phyloP scores from a whole-genome alignment of 768 basidiomycete species.

The Trametes cubensis region DNA sequence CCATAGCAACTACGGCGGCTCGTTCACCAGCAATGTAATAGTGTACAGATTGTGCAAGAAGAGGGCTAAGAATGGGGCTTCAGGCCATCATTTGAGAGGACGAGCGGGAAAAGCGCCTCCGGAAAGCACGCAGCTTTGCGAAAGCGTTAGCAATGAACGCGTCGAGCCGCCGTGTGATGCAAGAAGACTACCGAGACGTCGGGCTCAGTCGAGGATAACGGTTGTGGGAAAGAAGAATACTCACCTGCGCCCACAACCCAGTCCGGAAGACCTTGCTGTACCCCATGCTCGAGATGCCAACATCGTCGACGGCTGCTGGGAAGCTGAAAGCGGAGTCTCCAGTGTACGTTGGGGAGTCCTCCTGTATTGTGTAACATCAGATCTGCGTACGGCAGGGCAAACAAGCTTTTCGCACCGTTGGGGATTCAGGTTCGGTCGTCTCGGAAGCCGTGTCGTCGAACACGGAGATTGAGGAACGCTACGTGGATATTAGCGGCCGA shows the following conservation, averaged over 20 bases:
- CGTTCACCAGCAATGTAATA: background rate
- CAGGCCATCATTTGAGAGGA: background rate
- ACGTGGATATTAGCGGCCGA: background rate
- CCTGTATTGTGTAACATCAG: background rate
- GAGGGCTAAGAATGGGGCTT: background rate
- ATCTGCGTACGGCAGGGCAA: background rate
- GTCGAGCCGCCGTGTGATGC: constrained; percentile 5
- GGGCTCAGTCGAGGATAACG: background rate
- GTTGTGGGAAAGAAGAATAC: background rate
- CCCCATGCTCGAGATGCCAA: constrained; percentile 2
- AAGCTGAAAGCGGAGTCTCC: constrained; percentile 1
- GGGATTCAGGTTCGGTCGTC: background rate
- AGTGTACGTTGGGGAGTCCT: constrained; percentile 1
- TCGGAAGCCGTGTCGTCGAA: constrained; percentile 3
- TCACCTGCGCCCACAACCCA: constrained; percentile 17
- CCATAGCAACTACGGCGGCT: too few species aligned
- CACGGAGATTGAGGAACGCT: background rate
- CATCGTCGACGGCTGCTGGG: background rate
- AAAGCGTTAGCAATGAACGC: constrained; percentile 1
- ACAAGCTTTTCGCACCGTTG: background rate
- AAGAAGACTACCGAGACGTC: background rate
- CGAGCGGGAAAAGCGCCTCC: constrained; percentile 1
- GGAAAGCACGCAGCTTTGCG: background rate
- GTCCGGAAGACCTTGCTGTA: constrained; percentile 18
- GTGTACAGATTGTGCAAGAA: background rate